phyloP scores from a whole-genome alignment of 306 rosid genomes.

The Malus sieversii region DNA sequence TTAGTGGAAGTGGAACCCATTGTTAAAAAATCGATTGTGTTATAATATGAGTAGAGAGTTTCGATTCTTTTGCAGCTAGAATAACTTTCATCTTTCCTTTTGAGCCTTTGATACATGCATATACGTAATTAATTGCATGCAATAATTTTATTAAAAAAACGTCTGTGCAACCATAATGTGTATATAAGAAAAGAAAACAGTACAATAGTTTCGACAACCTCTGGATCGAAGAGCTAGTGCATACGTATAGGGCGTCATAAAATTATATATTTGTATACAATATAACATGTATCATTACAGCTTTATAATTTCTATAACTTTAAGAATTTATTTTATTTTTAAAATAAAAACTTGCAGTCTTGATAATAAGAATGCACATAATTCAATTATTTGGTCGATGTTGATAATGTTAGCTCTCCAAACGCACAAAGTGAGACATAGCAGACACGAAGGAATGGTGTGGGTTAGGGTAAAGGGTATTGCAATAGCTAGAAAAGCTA shows the following conservation, averaged over 20 bases:
- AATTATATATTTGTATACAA: background rate
- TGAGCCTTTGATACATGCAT: background rate
- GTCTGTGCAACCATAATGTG: too few relatives aligned
- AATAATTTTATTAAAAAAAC: too few relatives aligned
- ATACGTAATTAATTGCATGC: background rate
- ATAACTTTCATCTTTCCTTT: too few relatives aligned
- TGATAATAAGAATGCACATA: background rate
- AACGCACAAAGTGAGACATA: background rate
- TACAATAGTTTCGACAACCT: background rate
- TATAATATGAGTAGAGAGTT: background rate
- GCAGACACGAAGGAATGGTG: slow-evolving; percentile 15
- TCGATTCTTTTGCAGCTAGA: background rate
- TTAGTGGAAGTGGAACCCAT: too few relatives aligned
- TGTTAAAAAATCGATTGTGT: background rate
- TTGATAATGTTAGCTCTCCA: background rate
- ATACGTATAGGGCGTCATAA: background rate
- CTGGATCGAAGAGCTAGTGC: background rate
- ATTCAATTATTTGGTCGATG: background rate
- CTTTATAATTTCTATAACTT: background rate
- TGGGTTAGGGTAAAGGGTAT: background rate
- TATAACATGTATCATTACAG: background rate
- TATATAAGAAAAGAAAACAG: background rate
- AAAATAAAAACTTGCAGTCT: background rate
- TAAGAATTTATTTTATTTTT: background rate
- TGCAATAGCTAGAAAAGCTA: slow-evolving; percentile 17